Evolutionary conservation across 192 early-diverging fungal species (phyloP).

Genomic region (Podila minutissima): DNA sequence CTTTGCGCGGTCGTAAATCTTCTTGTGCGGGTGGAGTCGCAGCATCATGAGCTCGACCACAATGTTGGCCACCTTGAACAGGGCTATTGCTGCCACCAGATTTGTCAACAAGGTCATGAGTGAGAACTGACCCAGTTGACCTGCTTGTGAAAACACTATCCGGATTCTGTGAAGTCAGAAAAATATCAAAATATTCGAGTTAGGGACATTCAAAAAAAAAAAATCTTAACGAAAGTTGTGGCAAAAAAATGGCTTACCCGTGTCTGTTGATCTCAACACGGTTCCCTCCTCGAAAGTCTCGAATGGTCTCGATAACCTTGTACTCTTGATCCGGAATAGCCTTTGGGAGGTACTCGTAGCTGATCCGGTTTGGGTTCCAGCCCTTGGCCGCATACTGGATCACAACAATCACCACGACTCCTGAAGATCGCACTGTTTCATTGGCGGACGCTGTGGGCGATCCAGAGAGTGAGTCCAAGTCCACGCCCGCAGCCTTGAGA

Average conservation of each 20-base stretch:
- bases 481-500: constrained; percentile 36
- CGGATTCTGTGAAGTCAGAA: constrained; percentile 27
- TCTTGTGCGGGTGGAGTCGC: constrained; percentile 45
- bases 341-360: constrained; percentile 53
- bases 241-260: constrained; percentile 31
- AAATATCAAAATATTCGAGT: not conserved
- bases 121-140: constrained; percentile 49
- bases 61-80: constrained; percentile 53
- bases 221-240: not conserved
- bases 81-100: constrained; percentile 47
- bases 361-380: constrained; percentile 40
- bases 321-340: constrained; percentile 52
- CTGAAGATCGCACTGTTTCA: constrained; percentile 46
- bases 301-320: constrained; percentile 50
- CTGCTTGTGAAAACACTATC: constrained; percentile 52
- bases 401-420: constrained; percentile 53
- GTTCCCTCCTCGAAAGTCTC: constrained; percentile 26
- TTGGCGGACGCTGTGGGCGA: constrained; percentile 14
- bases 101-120: constrained; percentile 49
- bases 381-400: constrained; percentile 54
- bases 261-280: constrained; percentile 49
- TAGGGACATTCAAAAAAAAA: not conserved
- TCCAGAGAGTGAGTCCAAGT: constrained; percentile 32
- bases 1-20: constrained; percentile 28
- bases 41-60: constrained; percentile 52